Conservation (phyloP, 192 early-diverging fungal species). For the Coemansia sp. region DNA sequence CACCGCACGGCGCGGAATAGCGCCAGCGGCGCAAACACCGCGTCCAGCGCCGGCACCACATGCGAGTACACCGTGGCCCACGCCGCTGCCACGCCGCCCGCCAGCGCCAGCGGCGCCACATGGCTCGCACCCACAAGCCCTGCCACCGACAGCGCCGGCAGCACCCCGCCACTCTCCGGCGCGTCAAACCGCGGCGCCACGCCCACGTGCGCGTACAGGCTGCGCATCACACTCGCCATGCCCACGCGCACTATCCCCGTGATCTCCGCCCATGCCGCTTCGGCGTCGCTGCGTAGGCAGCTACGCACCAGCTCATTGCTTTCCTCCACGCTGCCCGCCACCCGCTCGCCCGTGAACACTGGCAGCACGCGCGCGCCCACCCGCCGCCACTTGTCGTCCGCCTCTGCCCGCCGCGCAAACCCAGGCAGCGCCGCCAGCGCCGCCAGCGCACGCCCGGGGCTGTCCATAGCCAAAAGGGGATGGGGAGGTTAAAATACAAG, state of each 20-base stretch:
- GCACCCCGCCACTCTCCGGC: neutral
- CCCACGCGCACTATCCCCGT: conserved; percentile 30
- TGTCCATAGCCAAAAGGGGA: too few species aligned
- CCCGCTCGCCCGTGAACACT: conserved; percentile 79
- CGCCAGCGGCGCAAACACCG: conserved; percentile 72
- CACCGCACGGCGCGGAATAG: conserved; percentile 13
- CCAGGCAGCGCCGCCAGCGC: conserved; percentile 51
- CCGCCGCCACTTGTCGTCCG: conserved; percentile 68
- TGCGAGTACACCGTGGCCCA: conserved; percentile 82
- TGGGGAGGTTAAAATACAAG: too few species aligned
- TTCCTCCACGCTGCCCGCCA: conserved; percentile 81
- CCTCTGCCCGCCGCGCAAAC: conserved; percentile 24
- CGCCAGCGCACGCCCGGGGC: neutral
- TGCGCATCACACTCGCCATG: conserved; percentile 38
- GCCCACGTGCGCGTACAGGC: conserved; percentile 13
- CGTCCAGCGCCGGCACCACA: conserved; percentile 81
- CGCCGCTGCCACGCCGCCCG: conserved; percentile 62
- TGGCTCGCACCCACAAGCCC: conserved; percentile 58
- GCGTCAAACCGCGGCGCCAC: conserved; percentile 34
- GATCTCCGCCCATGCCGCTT: conserved; percentile 33
- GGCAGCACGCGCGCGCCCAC: conserved; percentile 72
- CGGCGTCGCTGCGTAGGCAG: conserved; percentile 19
- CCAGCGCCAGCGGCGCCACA: conserved; percentile 59
- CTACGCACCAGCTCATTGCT: conserved; percentile 67
- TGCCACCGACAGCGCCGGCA: conserved; percentile 11